These are phyloP conservation scores for Pythium biforme DNA, from an alignment of 352 stramenopile species.

Conservation along the genomic window DNA sequence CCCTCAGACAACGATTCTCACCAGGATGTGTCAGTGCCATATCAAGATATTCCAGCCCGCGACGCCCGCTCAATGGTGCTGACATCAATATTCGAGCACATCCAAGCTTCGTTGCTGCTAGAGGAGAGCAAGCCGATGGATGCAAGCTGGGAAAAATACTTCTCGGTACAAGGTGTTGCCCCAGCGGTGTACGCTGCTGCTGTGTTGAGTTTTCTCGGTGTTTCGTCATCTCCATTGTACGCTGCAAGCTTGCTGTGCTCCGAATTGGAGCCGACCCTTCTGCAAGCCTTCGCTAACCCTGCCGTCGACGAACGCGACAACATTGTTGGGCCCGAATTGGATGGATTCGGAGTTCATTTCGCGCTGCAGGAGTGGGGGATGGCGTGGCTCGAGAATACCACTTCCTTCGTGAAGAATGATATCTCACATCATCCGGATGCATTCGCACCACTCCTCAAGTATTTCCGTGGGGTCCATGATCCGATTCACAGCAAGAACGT, in stretches of 20 bases:
- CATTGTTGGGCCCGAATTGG: conserved; percentile 9
- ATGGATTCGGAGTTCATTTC: conserved; percentile 32
- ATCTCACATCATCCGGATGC: conserved; percentile 11
- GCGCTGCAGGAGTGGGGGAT: conserved; percentile 26
- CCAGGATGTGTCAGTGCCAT: not conserved
- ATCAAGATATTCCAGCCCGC: not conserved
- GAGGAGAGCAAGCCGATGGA: conserved; percentile 22
- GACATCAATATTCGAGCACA: conserved; percentile 13
- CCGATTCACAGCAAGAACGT: not conserved
- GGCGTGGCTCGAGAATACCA: conserved; percentile 7
- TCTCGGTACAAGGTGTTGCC: not conserved
- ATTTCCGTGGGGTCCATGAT: not conserved
- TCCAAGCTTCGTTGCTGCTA: conserved; percentile 12
- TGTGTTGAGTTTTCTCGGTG: conserved; percentile 16
- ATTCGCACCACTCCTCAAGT: conserved; percentile 17
- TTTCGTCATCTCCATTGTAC: not conserved
- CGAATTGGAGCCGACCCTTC: conserved; percentile 12
- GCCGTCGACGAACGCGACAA: not conserved
- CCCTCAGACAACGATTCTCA: conserved; percentile 5
- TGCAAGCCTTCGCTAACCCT: conserved; percentile 1
- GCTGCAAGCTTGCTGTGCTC: not conserved
- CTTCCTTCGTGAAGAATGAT: not conserved
- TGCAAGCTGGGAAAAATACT: conserved; percentile 14
- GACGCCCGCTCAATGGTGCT: conserved; percentile 5
- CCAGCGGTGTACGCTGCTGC: conserved; percentile 10